A percentile compares a stretch with the other conserved stretches of the same genome.
Conservation (phyloP, 31 red algal species). For the Asparagopsis taxiformis region DNA sequence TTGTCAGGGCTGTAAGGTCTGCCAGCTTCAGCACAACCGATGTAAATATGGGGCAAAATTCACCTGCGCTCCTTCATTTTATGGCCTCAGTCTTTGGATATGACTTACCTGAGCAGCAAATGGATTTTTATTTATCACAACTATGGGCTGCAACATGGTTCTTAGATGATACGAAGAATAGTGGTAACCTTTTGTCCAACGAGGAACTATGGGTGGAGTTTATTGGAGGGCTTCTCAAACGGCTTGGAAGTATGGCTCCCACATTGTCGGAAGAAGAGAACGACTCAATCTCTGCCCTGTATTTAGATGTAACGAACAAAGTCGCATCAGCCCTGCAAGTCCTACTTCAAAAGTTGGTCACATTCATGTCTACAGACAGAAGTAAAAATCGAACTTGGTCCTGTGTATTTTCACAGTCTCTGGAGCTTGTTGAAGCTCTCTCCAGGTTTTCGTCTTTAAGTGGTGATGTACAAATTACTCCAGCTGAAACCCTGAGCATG, state of each 20-base stretch:
- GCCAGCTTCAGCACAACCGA: slow-evolving; percentile 17
- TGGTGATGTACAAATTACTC: neutral
- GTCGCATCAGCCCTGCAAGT: neutral
- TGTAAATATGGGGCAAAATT: neutral
- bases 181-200: neutral
- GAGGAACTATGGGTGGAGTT: slow-evolving; percentile 8
- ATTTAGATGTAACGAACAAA: neutral
- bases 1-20: slow-evolving; percentile 33
- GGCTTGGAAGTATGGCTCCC: no score
- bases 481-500: slow-evolving; percentile 9
- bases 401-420: neutral
- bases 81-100: slow-evolving; percentile 18
- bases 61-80: slow-evolving; percentile 56
- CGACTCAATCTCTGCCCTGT: neutral
- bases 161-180: neutral
- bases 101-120: neutral
- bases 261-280: neutral
- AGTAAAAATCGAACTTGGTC: neutral
- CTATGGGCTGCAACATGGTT: slow-evolving; percentile 28
- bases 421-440: neutral
- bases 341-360: neutral
- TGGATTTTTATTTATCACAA: slow-evolving; percentile 8
- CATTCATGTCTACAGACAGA: neutral
- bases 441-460: neutral
- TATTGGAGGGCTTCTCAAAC: neutral